phyloP scores from a whole-genome alignment of 306 rosid species.

The Cicer yamashitae region DNA sequence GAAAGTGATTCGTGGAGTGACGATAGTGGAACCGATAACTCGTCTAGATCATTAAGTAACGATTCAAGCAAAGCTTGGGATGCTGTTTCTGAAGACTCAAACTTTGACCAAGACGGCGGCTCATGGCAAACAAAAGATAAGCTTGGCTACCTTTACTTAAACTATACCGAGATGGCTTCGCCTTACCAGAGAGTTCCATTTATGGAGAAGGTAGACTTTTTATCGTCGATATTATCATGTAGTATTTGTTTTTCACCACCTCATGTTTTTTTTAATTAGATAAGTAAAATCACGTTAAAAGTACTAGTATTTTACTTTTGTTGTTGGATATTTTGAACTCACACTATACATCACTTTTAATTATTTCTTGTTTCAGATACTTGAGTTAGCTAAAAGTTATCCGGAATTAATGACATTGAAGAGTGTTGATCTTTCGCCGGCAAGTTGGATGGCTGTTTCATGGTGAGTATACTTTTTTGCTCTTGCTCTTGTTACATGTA shows the following conservation, averaged over 20 bases:
- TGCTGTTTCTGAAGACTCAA: constrained; percentile 67
- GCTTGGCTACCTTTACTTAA: constrained; percentile 66
- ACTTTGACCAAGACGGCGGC: constrained; percentile 65
- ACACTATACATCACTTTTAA: neutral
- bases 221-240: neutral
- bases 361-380: constrained; percentile 53
- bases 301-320: too few species aligned
- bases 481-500: constrained; percentile 26
- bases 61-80: constrained; percentile 80
- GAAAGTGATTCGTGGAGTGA: constrained; percentile 86
- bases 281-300: too few species aligned
- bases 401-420: constrained; percentile 66
- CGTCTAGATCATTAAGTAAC: constrained; percentile 65
- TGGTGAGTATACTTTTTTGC: constrained; percentile 60
- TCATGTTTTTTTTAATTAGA: neutral
- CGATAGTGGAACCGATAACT: constrained; percentile 71
- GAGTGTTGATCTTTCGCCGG: constrained; percentile 85
- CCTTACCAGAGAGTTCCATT: constrained; percentile 76
- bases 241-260: neutral
- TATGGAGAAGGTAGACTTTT: constrained; percentile 60
- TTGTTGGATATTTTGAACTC: neutral
- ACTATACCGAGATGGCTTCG: constrained; percentile 61
- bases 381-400: constrained; percentile 59
- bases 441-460: constrained; percentile 94
- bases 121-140: constrained; percentile 56